Evolutionary conservation across 495 filamentous ascomycete species (phyloP).

Genomic region (Tuber borchii): DNA sequence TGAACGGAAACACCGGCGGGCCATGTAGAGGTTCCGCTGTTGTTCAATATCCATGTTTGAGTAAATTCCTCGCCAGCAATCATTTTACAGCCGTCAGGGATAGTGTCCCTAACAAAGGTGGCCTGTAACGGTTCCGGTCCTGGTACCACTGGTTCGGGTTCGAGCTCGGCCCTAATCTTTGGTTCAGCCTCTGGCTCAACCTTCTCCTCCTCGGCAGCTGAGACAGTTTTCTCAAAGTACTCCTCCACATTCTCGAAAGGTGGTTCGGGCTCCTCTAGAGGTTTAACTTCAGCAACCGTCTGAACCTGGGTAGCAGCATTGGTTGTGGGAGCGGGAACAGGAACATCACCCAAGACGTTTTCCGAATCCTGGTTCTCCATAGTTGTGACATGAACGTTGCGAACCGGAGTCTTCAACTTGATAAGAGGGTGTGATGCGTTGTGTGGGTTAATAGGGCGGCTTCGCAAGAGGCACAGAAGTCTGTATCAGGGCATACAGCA

Average conservation of each 20-base stretch:
- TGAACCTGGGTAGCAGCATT: conserved; percentile 60
- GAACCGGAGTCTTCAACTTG: conserved; percentile 92
- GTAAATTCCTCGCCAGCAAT: conserved; percentile 64
- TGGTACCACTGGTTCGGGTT: not conserved
- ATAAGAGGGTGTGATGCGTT: conserved; percentile 93
- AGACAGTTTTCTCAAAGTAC: conserved; percentile 32
- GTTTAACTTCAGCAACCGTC: conserved; percentile 66
- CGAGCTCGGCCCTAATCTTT: not conserved
- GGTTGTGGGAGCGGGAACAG: conserved; percentile 42
- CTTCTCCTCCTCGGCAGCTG: conserved; percentile 33
- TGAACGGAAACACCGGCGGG: conserved; percentile 83
- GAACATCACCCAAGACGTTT: conserved; percentile 30
- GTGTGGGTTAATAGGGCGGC: conserved; percentile 71
- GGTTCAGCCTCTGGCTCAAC: conserved; percentile 24
- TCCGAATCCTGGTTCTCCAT: conserved; percentile 59
- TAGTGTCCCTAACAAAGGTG: conserved; percentile 68
- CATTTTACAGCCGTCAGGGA: conserved; percentile 69
- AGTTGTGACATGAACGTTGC: conserved; percentile 81
- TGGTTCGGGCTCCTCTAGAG: conserved; percentile 45
- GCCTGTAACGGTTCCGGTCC: conserved; percentile 41
- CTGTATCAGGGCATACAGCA: conserved; percentile 89
- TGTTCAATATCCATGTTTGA: conserved; percentile 88
- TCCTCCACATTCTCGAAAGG: conserved; percentile 42
- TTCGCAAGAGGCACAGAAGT: conserved; percentile 94
- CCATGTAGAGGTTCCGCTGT: conserved; percentile 72